phyloP scores from a whole-genome alignment of 2,329 filamentous ascomycete species.

The Aspergillus novofumigatus region DNA sequence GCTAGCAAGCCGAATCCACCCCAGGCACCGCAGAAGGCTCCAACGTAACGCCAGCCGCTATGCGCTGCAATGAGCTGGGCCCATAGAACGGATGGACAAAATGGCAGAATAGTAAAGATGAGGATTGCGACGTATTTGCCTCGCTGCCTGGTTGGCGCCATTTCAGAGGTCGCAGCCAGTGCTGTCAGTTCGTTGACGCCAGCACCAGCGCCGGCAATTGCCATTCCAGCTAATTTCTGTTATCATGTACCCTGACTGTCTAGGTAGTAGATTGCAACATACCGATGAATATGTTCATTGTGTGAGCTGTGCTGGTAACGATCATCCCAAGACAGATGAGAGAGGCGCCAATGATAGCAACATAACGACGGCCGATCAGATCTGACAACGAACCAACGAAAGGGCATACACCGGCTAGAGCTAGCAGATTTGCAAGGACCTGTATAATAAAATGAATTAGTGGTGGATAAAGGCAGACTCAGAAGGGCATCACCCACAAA shows the following conservation, averaged over 20 bases:
- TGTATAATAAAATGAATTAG: constrained; percentile 11
- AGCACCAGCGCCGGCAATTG: constrained; percentile 60
- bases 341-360: constrained; percentile 52
- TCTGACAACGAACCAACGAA: constrained; percentile 66
- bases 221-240: constrained; percentile 45
- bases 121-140: constrained; percentile 60
- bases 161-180: constrained; percentile 63
- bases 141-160: constrained; percentile 62
- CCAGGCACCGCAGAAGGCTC: constrained; percentile 41
- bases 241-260: not conserved
- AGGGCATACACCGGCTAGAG: constrained; percentile 54
- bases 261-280: constrained; percentile 29
- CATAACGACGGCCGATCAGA: constrained; percentile 58
- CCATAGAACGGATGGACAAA: constrained; percentile 59
- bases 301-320: constrained; percentile 53
- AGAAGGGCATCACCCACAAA: constrained; percentile 36
- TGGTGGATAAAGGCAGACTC: not conserved
- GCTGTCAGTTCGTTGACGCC: constrained; percentile 67
- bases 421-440: constrained; percentile 51
- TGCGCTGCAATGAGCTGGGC: constrained; percentile 53
- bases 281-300: constrained; percentile 61
- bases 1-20: constrained; percentile 40
- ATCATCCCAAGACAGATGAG: constrained; percentile 58
- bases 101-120: constrained; percentile 60
- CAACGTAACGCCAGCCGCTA: constrained; percentile 43